Percentiles rank a stretch among this genome's conserved stretches.
These are phyloP conservation scores for Puya raimondii DNA, from an alignment of 176 grass and related monocot species.

Conservation along the genomic window DNA sequence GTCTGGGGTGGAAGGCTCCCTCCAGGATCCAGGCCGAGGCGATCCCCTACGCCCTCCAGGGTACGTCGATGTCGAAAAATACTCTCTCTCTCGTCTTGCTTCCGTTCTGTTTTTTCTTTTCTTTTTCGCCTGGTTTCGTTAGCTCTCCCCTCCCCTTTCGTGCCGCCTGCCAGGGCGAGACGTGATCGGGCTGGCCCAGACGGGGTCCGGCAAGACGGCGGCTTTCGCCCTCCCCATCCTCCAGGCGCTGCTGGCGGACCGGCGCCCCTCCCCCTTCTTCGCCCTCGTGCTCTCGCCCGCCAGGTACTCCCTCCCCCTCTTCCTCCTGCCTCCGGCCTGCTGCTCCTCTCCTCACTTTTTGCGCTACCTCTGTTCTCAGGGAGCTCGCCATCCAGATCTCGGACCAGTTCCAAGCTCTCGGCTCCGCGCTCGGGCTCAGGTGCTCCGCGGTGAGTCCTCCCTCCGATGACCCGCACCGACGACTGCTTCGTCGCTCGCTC, in stretches of 20 bases:
- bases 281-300: slow-evolving; percentile 29
- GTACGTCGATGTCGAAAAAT: not conserved
- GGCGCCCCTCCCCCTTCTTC: too few species aligned
- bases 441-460: slow-evolving; percentile 61
- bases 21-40: slow-evolving; percentile 21
- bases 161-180: slow-evolving; percentile 50
- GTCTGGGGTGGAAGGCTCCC: slow-evolving; percentile 25
- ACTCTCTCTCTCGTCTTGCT: too few species aligned
- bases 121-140: too few species aligned
- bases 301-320: slow-evolving; percentile 31
- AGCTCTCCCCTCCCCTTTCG: slow-evolving; percentile 22
- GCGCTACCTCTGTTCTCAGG: slow-evolving; percentile 28
- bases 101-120: too few species aligned
- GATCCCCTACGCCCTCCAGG: slow-evolving; percentile 27
- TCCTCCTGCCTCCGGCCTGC: not conserved
- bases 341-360: not conserved
- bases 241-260: slow-evolving; percentile 7
- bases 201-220: slow-evolving; percentile 84
- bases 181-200: slow-evolving; percentile 72
- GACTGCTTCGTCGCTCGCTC: too few species aligned
- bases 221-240: slow-evolving; percentile 76
- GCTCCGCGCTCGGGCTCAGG: slow-evolving; percentile 48
- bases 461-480: too few species aligned
- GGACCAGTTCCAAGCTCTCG: slow-evolving; percentile 79
- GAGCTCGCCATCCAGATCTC: slow-evolving; percentile 92